Percentiles rank a stretch among this genome's conserved stretches.
phyloP scores from a whole-genome alignment of 768 basidiomycete species.

The Phaeotremella fagi region DNA sequence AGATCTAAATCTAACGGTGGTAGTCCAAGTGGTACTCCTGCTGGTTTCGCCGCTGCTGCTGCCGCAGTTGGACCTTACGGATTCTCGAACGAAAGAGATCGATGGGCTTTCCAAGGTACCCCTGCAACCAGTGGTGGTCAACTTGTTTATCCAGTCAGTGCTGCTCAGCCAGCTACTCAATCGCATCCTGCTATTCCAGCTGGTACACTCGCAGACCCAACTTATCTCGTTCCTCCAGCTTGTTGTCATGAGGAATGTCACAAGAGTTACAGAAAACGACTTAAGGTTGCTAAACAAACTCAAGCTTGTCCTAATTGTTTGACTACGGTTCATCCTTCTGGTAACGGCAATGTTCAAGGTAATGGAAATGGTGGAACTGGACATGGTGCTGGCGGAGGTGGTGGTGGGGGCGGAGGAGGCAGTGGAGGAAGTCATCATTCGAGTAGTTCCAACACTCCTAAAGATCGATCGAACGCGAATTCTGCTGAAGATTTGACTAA shows the following conservation, averaged over 20 bases:
- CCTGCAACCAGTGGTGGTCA: conserved; percentile 32
- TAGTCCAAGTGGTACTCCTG: conserved; percentile 40
- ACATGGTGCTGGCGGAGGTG: conserved; percentile 14
- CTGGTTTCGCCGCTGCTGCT: conserved; percentile 6
- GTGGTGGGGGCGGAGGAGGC: conserved; percentile 30
- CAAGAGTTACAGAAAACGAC: conserved; percentile 50
- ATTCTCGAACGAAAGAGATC: conserved; percentile 40
- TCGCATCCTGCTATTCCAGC: conserved; percentile 46
- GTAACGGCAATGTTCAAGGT: conserved; percentile 6
- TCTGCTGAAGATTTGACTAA: conserved; percentile 45
- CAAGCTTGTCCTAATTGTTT: conserved; percentile 48
- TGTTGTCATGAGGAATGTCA: conserved; percentile 54
- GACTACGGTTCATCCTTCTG: conserved; percentile 17
- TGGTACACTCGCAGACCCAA: conserved; percentile 48
- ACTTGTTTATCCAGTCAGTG: conserved; percentile 46
- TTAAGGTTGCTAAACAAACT: conserved; percentile 49
- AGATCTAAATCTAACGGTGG: conserved; percentile 34
- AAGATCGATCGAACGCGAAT: conserved; percentile 29
- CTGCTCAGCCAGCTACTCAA: conserved; percentile 43
- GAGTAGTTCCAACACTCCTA: conserved; percentile 43
- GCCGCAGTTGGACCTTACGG: conserved; percentile 15
- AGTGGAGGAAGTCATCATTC: conserved; percentile 33
- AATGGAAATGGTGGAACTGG: conserved; percentile 5
- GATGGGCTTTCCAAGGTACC: conserved; percentile 26
- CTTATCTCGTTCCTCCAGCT: conserved; percentile 49